Percentiles rank a stretch among this genome's conserved stretches.
Conservation (phyloP, 495 filamentous ascomycete genomes). For the Xylaria venustula region DNA sequence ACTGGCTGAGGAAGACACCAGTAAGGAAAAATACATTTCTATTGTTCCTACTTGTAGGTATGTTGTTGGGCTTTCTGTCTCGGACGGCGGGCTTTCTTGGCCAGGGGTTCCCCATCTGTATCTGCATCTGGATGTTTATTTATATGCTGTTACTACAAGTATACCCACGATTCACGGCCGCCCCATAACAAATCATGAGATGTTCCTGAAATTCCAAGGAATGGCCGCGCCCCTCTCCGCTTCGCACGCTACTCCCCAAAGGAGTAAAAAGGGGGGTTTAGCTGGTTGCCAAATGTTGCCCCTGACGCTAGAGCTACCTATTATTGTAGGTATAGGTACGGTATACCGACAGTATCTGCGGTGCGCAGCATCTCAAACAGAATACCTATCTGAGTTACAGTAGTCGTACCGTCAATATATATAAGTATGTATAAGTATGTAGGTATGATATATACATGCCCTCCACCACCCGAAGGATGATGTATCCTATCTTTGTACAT, state of each 20-base stretch:
- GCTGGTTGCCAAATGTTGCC: neutral
- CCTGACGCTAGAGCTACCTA: neutral
- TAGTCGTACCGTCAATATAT: too few relatives aligned
- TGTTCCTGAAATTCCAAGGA: slow-evolving; percentile 7
- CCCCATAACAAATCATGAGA: neutral
- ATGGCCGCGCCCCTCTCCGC: slow-evolving; percentile 6
- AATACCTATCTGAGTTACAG: too few relatives aligned
- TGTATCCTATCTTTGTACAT: too few relatives aligned
- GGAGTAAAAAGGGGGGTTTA: neutral
- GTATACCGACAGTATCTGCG: too few relatives aligned
- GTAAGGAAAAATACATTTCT: too few relatives aligned
- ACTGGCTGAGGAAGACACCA: too few relatives aligned
- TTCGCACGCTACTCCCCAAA: neutral
- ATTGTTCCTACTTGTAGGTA: neutral
- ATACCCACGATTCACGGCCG: neutral
- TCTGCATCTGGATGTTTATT: neutral
- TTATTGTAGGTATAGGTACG: too few relatives aligned
- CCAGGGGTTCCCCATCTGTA: neutral
- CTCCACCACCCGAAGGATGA: too few relatives aligned
- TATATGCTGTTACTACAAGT: neutral
- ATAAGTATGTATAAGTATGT: too few relatives aligned
- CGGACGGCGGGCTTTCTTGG: too few relatives aligned
- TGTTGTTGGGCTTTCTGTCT: neutral
- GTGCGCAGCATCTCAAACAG: too few relatives aligned
- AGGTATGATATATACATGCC: too few relatives aligned